phyloP scores from a whole-genome alignment of 371 early-diverging fungal genomes.

The Mortierella sp. region DNA sequence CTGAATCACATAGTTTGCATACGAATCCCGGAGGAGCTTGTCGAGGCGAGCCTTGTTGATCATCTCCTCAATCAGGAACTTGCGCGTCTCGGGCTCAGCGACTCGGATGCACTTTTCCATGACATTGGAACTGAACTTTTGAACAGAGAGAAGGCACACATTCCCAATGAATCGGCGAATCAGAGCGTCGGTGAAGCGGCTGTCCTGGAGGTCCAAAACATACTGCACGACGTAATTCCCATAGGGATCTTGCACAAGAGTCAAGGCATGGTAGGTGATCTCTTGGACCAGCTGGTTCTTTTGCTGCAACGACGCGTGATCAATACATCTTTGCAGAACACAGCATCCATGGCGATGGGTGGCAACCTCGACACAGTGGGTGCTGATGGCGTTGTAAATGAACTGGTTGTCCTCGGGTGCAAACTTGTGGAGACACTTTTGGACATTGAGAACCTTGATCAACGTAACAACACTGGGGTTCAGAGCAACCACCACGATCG shows the following conservation, averaged over 20 bases:
- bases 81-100: slow-evolving; percentile 75
- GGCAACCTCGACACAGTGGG: slow-evolving; percentile 88
- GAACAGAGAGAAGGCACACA: slow-evolving; percentile 81
- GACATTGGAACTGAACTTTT: slow-evolving; percentile 94
- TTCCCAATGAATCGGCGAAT: slow-evolving; percentile 82
- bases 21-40: slow-evolving; percentile 84
- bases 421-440: slow-evolving; percentile 91
- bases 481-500: slow-evolving; percentile 76
- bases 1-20: slow-evolving; percentile 93
- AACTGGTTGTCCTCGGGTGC: slow-evolving; percentile 84
- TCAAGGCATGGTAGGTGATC: slow-evolving; percentile 80
- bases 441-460: slow-evolving; percentile 96
- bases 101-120: slow-evolving; percentile 94
- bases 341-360: slow-evolving; percentile 98
- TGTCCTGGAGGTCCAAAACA: slow-evolving; percentile 84
- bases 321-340: slow-evolving; percentile 96
- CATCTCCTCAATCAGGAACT: slow-evolving; percentile 78
- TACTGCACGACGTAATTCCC: slow-evolving; percentile 99
- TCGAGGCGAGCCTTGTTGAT: slow-evolving; percentile 74
- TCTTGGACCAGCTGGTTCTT: slow-evolving; percentile 81
- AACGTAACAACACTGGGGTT: slow-evolving; percentile 82
- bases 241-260: slow-evolving; percentile 93
- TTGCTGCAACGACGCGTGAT: slow-evolving; percentile 79
- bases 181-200: slow-evolving; percentile 73
- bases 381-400: slow-evolving; percentile 88